Evolutionary conservation across 768 basidiomycete genomes (phyloP).

Genomic region (Butyriboletus loyo): DNA sequence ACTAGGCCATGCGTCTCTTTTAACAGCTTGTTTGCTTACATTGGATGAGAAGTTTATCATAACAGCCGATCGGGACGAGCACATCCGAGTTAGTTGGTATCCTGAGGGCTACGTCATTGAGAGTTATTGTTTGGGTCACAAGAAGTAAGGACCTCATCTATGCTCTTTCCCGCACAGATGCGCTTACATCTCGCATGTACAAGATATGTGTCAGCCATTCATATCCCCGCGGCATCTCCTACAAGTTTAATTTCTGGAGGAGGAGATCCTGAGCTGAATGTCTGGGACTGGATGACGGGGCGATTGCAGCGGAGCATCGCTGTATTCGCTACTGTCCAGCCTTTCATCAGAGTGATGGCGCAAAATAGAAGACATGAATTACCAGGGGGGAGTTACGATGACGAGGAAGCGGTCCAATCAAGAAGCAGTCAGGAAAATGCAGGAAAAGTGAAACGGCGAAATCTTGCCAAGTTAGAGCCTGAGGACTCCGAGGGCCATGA

Average conservation of each 20-base stretch:
- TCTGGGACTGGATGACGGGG: constrained; percentile 82
- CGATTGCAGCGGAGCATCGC: constrained; percentile 47
- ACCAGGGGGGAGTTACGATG: constrained; percentile 31
- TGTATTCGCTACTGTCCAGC: constrained; percentile 47
- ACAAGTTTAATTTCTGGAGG: constrained; percentile 76
- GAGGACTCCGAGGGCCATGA: constrained; percentile 8
- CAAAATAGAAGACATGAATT: constrained; percentile 27
- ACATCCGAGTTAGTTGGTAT: constrained; percentile 88
- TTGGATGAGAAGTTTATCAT: constrained; percentile 71
- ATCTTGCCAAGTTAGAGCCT: constrained; percentile 19
- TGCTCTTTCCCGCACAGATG: neutral
- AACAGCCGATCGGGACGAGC: constrained; percentile 93
- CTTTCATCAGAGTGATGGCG: constrained; percentile 41
- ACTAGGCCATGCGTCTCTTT: constrained; percentile 84
- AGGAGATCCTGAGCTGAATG: constrained; percentile 71
- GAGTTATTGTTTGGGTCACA: constrained; percentile 81
- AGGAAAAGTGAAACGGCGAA: constrained; percentile 23
- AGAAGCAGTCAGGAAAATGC: constrained; percentile 16
- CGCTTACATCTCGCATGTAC: neutral
- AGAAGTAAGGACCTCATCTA: constrained; percentile 52
- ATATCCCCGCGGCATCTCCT: constrained; percentile 52
- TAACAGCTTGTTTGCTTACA: constrained; percentile 71
- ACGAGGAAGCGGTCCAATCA: constrained; percentile 11
- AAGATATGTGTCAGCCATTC: constrained; percentile 83
- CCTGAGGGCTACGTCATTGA: constrained; percentile 86